Evolutionary conservation across 2,329 filamentous ascomycete genomes (phyloP), one percentile per base, ranked within the genome.

Genomic region (Colletotrichum musae): DNA sequence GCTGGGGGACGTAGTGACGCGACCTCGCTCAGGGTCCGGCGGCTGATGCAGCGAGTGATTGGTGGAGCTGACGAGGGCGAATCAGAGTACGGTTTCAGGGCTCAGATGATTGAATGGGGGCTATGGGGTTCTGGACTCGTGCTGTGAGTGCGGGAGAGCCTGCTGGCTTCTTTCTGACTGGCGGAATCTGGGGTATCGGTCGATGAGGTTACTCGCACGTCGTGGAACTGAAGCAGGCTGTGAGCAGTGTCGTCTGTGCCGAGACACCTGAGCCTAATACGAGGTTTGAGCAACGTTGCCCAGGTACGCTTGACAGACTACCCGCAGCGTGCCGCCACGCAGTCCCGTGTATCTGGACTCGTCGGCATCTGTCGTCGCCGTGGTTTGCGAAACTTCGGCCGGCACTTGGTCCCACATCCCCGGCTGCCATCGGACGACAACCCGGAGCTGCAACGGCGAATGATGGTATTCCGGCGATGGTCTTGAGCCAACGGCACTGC

Each of bases 101-200:
- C 43, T 45, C 32, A 63, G 43, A 51, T 45, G 58, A 58, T 58
- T 16, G 39, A 28, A 28, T 32, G 54, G 18, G 52, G 52, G 36
- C 45, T 18, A 56, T 47, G 50, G 39, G 16, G 50, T 24, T 63
- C 60, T 63, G 60, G 60, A 41, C 60, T n/a, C 3, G 53, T 59
- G 60, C 36, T 47, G 61, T 59, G 60, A 26, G 45, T 64, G 47
- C 54, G 61, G 65, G 28, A 68, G 41, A 53, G 21, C 65, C 61
- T 53, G 61, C 28, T 5, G 0, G 16, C 16, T 45, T 15, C 13
- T 13, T 13, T 16, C 24, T 65, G 13, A 69, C n/a, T 47, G 52
- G 54, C 21, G 24, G 48, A 5, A 21, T 10, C 5, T 32, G 3
- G 48, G 18, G 21, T n/a, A 67, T 62, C 43, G 50, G 10, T 39